Percentiles rank a stretch among this genome's conserved stretches.
Conservation (phyloP, 2,329 filamentous ascomycete genomes). For the Aspergillus sp. region DNA sequence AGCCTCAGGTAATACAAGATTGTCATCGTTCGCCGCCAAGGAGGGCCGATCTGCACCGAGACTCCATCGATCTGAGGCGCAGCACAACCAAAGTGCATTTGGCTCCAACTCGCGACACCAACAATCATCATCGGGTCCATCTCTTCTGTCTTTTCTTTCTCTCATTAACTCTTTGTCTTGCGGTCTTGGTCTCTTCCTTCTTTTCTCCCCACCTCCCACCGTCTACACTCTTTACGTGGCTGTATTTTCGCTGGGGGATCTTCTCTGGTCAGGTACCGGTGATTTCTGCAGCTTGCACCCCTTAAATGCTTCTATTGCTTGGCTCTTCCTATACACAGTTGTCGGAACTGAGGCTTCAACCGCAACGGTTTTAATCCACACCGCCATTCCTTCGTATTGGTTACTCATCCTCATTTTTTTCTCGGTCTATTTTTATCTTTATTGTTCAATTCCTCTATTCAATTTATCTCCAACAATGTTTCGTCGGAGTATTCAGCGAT, state of each 20-base stretch:
- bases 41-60: constrained; percentile 3
- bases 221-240: constrained; percentile 16
- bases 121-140: constrained; percentile 4
- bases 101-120: background rate
- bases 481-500: constrained; percentile 25
- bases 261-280: constrained; percentile 2
- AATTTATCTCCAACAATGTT: constrained; percentile 14
- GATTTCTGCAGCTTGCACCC: constrained; percentile 1
- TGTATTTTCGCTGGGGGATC: constrained; percentile 15
- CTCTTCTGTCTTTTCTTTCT: constrained; percentile 5
- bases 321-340: background rate
- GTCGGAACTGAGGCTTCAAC: background rate
- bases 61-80: constrained; percentile 15
- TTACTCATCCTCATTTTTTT: background rate
- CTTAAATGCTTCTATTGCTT: constrained; percentile 6
- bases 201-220: constrained; percentile 8
- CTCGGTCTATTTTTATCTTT: background rate
- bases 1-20: constrained; percentile 2
- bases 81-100: constrained; percentile 4
- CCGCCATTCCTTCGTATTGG: background rate
- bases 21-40: constrained; percentile 1
- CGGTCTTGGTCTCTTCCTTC: constrained; percentile 7
- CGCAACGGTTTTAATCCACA: background rate
- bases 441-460: background rate
- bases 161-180: constrained; percentile 2